Percentiles rank a stretch among this genome's conserved stretches.
Conservation (phyloP, 805 yeast genomes). For the Scheffersomyces spartinae region DNA sequence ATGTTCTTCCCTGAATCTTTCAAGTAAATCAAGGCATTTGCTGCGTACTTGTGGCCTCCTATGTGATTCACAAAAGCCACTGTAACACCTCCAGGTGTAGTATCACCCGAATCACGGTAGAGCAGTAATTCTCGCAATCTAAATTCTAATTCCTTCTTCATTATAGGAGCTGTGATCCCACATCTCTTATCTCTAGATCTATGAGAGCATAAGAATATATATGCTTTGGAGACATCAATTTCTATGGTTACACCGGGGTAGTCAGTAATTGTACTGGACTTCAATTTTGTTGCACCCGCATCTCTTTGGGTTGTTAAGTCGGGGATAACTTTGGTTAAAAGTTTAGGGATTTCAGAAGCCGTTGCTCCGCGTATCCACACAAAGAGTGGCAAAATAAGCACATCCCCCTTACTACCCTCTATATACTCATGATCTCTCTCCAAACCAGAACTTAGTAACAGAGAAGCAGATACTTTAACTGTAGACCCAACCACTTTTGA, state of each 20-base stretch:
- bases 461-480: constrained; percentile 43
- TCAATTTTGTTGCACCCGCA: constrained; percentile 3
- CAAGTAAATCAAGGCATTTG: constrained; percentile 71
- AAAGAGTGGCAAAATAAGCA: constrained; percentile 64
- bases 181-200: constrained; percentile 85
- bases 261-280: constrained; percentile 5
- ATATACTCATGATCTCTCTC: constrained; percentile 30
- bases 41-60: constrained; percentile 94
- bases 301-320: constrained; percentile 13
- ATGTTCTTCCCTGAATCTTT: constrained; percentile 57
- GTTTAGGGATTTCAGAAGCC: constrained; percentile 27
- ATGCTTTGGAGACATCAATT: constrained; percentile 30
- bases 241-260: constrained; percentile 22
- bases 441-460: constrained; percentile 38
- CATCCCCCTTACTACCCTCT: constrained; percentile 38
- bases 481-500: constrained; percentile 13
- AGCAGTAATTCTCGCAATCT: constrained; percentile 61
- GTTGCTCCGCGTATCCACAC: constrained; percentile 51
- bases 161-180: constrained; percentile 86
- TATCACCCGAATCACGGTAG: constrained; percentile 68
- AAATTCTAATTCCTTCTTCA: constrained; percentile 68
- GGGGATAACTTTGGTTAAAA: constrained; percentile 35
- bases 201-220: constrained; percentile 79
- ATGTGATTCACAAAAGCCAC: constrained; percentile 74
- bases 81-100: constrained; percentile 60